These are phyloP conservation scores for Teratosphaeria gauchensis DNA, from an alignment of 2,329 filamentous ascomycete species.

Conservation along the genomic window DNA sequence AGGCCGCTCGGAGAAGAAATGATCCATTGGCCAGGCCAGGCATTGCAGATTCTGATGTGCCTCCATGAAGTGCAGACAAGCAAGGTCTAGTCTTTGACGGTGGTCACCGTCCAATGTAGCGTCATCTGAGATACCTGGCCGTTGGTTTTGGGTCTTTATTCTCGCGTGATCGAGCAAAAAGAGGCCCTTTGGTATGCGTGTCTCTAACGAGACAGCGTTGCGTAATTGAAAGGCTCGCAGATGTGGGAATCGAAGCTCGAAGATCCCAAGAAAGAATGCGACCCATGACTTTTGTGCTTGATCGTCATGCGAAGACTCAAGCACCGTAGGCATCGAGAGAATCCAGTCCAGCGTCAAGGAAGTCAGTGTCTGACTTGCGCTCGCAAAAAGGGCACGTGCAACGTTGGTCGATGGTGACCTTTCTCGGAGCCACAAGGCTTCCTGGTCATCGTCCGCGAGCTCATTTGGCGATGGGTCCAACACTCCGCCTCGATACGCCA, in stretches of 20 bases:
- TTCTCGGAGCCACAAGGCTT: constrained; percentile 5
- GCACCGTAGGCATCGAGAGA: constrained; percentile 6
- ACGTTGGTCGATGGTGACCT: constrained; percentile 12
- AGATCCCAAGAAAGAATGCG: constrained; percentile 22
- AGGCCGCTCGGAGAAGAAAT: constrained; percentile 30
- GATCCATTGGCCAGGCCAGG: constrained; percentile 38
- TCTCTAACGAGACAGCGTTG: constrained; percentile 32
- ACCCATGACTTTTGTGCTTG: constrained; percentile 7
- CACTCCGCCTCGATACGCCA: neutral
- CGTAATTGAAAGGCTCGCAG: constrained; percentile 37
- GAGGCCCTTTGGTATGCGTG: constrained; percentile 26
- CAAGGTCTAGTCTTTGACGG: constrained; percentile 3
- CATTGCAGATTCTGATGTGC: constrained; percentile 34
- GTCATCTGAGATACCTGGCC: neutral
- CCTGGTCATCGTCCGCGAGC: neutral
- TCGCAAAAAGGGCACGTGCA: constrained; percentile 11
- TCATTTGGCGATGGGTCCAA: neutral
- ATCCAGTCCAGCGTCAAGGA: constrained; percentile 30
- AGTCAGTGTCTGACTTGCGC: constrained; percentile 18
- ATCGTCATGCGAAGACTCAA: neutral
- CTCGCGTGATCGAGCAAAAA: constrained; percentile 24
- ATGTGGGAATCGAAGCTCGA: constrained; percentile 32
- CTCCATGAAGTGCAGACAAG: constrained; percentile 33
- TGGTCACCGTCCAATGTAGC: neutral
- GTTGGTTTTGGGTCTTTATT: neutral